phyloP scores from a whole-genome alignment of 2,329 filamentous ascomycete genomes.

The Pestalotiopsis sp. region DNA sequence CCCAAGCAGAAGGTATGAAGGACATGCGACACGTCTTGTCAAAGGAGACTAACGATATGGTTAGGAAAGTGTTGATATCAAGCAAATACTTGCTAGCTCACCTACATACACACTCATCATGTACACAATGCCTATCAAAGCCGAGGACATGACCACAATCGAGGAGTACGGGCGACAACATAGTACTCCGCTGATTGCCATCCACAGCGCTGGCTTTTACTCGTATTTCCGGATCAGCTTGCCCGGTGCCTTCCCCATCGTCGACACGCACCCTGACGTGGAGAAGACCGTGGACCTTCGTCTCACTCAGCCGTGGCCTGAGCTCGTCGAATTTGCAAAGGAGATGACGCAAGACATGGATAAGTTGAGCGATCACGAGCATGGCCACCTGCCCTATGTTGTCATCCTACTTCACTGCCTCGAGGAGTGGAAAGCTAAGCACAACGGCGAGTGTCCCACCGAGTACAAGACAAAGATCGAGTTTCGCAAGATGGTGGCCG shows the following conservation, averaged over 20 bases:
- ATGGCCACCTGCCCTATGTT: slow-evolving; percentile 90
- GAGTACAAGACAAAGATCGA: slow-evolving; percentile 85
- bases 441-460: slow-evolving; percentile 69
- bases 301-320: slow-evolving; percentile 83
- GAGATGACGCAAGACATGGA: slow-evolving; percentile 72
- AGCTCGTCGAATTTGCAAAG: slow-evolving; percentile 68
- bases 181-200: slow-evolving; percentile 75
- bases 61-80: slow-evolving; percentile 38
- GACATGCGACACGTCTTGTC: neutral
- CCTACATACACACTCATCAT: slow-evolving; percentile 56
- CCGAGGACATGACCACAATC: slow-evolving; percentile 46
- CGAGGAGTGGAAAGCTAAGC: slow-evolving; percentile 73
- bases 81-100: slow-evolving; percentile 42
- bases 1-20: slow-evolving; percentile 45
- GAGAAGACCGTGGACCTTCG: slow-evolving; percentile 84
- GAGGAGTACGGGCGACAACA: slow-evolving; percentile 53
- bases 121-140: slow-evolving; percentile 53
- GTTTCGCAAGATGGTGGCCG: slow-evolving; percentile 73
- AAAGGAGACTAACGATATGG: slow-evolving; percentile 12
- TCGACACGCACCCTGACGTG: slow-evolving; percentile 93
- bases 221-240: slow-evolving; percentile 82
- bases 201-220: slow-evolving; percentile 92
- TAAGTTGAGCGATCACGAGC: slow-evolving; percentile 73
- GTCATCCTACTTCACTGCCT: slow-evolving; percentile 82
- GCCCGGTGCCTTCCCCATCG: slow-evolving; percentile 82